Evolutionary conservation across 495 filamentous ascomycete genomes (phyloP), one percentile per base, ranked within the genome.

Genomic region (Neurospora sp.): DNA sequence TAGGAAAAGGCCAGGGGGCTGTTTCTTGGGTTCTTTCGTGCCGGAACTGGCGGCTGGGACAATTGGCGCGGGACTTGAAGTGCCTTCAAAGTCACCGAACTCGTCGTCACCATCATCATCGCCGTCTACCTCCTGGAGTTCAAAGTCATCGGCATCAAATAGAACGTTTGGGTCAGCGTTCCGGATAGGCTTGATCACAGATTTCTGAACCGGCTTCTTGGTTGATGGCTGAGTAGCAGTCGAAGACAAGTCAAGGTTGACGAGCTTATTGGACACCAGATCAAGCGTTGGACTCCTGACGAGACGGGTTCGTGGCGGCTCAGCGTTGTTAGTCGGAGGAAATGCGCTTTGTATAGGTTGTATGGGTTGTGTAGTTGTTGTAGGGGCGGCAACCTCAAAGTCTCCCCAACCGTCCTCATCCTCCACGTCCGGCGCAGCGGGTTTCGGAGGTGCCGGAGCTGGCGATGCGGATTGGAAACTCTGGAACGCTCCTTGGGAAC

Each of bases 351-450:
- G 38, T 69, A 35, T 8, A 73, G 70, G 0, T 59, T 44, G 48
- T 40, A n/a, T 22, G 44, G 44, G 44, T 10, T 22, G 44, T 48
- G 44, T 22, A 5, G 27, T 65, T 9, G 53, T 35, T 35, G 27
- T 69, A n/a, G 76, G 69, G 6, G 75, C 45, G 10, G 89, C 87
- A 16, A 85, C 85, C 76, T 92, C 91, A 75, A 94, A 94, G 71
- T 93, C 91, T 16, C 91, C 91, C 87, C 91, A 94, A 14, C 89
- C 91, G 77, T 93, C 91, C 41, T 91, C 89, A 8, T 86, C 86
- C 8, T 83, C 84, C 0, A 79, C 79, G 22, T 84, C 81, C 37
- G 80, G 74, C 10, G 69, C 72, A 12, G 18, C 39, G 20, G 73
- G 65, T 12, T 41, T 38, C 31, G 39, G 61, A 37, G 65, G 61